Conservation (phyloP, 2,329 filamentous ascomycete genomes). For the Chrysosporium queenslandicum region DNA sequence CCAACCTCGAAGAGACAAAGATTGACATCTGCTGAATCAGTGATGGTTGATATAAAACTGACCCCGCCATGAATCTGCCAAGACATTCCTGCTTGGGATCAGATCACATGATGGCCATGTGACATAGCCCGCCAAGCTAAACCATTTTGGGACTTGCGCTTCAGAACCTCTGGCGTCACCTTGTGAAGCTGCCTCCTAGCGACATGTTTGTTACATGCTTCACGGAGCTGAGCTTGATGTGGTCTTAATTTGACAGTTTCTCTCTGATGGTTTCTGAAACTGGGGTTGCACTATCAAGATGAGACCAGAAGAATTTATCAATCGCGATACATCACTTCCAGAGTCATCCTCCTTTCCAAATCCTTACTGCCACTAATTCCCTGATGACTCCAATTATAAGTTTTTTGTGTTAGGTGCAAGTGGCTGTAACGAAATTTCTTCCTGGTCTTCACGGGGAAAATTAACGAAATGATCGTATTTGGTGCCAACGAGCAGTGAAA, state of each 20-base stretch:
- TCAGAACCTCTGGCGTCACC: background rate
- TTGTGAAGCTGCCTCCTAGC: background rate
- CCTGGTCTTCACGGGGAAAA: constrained; percentile 54
- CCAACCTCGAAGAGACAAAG: background rate
- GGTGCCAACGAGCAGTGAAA: constrained; percentile 90
- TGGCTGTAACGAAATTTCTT: constrained; percentile 96
- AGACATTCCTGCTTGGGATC: background rate
- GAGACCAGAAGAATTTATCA: background rate
- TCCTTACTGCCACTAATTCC: background rate
- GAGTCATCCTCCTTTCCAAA: background rate
- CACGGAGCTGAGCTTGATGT: background rate
- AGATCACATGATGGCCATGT: background rate
- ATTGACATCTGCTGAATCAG: background rate
- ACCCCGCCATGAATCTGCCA: background rate
- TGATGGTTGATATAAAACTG: background rate
- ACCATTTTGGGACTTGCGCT: background rate
- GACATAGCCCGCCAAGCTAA: background rate
- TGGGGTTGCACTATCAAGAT: constrained; percentile 2
- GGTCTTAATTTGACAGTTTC: background rate
- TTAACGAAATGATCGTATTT: constrained; percentile 98
- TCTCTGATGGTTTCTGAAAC: background rate
- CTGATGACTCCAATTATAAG: too few species aligned
- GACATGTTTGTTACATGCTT: background rate
- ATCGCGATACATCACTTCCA: background rate
- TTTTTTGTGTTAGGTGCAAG: too few species aligned